Evolutionary conservation across 2,329 filamentous ascomycete species (phyloP).

Genomic region (Alternaria sp.): DNA sequence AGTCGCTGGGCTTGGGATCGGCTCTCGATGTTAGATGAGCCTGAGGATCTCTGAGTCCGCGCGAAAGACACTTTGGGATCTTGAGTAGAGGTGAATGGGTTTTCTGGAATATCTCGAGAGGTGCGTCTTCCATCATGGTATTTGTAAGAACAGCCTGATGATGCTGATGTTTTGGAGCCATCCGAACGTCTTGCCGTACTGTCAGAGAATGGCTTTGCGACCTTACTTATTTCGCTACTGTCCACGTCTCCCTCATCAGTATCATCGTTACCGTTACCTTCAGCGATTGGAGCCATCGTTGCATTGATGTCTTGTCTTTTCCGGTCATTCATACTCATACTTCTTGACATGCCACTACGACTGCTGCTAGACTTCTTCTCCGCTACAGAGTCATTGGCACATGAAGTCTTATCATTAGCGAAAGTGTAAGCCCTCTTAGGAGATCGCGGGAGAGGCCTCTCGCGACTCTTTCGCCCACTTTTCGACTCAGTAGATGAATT

Average conservation of each 20-base stretch:
- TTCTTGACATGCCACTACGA: neutral
- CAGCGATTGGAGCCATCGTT: neutral
- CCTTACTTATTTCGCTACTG: neutral
- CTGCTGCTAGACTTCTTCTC: neutral
- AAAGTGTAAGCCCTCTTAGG: neutral
- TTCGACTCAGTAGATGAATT: neutral
- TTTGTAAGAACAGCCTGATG: neutral
- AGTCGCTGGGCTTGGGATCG: neutral
- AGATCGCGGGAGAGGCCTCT: neutral
- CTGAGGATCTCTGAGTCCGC: neutral
- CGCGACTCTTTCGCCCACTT: neutral
- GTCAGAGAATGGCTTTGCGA: neutral
- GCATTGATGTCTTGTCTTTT: neutral
- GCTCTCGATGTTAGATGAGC: neutral
- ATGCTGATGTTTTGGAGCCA: neutral
- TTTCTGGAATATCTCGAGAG: neutral
- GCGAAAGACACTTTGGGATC: neutral
- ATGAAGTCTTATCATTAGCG: neutral
- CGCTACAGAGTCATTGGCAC: neutral
- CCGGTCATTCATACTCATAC: constrained; percentile 2
- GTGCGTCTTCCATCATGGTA: neutral
- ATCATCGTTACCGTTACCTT: neutral
- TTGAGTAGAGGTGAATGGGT: neutral
- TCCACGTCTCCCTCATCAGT: neutral
- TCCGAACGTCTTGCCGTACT: neutral